These are phyloP conservation scores for Cercophora newfieldiana DNA, from an alignment of 495 filamentous ascomycete species.

Conservation along the genomic window DNA sequence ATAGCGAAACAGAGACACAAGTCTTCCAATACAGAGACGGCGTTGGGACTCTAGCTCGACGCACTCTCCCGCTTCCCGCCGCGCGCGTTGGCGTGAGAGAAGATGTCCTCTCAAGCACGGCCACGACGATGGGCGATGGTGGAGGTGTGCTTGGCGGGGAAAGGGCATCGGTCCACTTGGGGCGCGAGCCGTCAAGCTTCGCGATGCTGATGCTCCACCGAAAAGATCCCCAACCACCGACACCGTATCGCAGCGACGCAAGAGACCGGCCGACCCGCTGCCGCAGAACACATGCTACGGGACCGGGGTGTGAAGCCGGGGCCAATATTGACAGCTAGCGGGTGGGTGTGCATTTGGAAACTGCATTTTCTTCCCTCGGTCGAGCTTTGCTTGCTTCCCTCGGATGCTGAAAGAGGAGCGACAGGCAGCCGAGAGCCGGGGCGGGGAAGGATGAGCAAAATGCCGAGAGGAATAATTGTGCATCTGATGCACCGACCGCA, in stretches of 20 bases:
- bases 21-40: conserved; percentile 7
- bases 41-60: conserved; percentile 9
- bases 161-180: conserved; percentile 12
- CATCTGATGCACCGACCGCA: conserved; percentile 12
- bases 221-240: conserved; percentile 9
- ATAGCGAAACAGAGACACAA: conserved; percentile 5
- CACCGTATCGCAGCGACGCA: conserved; percentile 1
- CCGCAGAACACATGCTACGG: conserved; percentile 1
- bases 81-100: neutral
- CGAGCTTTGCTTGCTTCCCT: neutral
- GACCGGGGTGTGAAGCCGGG: neutral
- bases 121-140: conserved; percentile 22
- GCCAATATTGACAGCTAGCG: conserved; percentile 4
- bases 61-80: conserved; percentile 16
- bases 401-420: neutral
- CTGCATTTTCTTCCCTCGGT: neutral
- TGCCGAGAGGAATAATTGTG: conserved; percentile 17
- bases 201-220: conserved; percentile 13
- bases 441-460: conserved; percentile 17
- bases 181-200: conserved; percentile 8
- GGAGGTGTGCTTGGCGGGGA: conserved; percentile 18
- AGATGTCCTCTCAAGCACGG: conserved; percentile 25
- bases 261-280: neutral
- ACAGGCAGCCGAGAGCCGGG: conserved; percentile 14
- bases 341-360: neutral